Evolutionary conservation across 2,329 filamentous ascomycete genomes (phyloP).

Genomic region (Neonectria faginata): DNA sequence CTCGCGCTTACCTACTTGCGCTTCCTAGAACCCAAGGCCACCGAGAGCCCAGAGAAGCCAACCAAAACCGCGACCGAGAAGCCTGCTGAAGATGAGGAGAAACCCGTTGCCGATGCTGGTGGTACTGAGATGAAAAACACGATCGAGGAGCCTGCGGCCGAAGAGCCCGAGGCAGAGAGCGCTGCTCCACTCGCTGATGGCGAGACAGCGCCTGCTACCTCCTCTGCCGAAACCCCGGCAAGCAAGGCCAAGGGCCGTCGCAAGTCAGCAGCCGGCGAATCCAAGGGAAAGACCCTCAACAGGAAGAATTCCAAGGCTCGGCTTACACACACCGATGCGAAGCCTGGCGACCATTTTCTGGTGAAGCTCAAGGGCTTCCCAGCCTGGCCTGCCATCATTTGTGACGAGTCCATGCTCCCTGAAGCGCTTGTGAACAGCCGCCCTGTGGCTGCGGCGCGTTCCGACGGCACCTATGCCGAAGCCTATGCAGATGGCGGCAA

Average conservation of each 20-base stretch:
- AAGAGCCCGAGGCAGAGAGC: constrained; percentile 46
- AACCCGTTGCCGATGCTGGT: constrained; percentile 42
- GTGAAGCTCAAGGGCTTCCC: constrained; percentile 95
- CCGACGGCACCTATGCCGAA: constrained; percentile 88
- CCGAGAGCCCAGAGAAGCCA: constrained; percentile 47
- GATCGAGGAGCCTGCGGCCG: constrained; percentile 46
- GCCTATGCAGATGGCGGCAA: constrained; percentile 91
- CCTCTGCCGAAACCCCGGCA: constrained; percentile 46
- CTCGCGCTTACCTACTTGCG: constrained; percentile 45
- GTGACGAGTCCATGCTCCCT: constrained; percentile 94
- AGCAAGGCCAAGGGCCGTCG: constrained; percentile 67
- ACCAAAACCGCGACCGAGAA: constrained; percentile 48
- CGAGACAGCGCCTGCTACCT: constrained; percentile 43
- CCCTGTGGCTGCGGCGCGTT: constrained; percentile 83
- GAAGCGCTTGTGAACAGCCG: constrained; percentile 79
- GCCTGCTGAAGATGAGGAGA: constrained; percentile 43
- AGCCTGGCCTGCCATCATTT: constrained; percentile 93
- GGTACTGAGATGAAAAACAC: constrained; percentile 68
- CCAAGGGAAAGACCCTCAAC: constrained; percentile 83
- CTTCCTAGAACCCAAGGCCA: constrained; percentile 44
- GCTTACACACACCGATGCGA: constrained; percentile 78
- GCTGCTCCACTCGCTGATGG: constrained; percentile 42
- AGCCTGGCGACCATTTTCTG: constrained; percentile 92
- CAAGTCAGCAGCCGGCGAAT: constrained; percentile 77
- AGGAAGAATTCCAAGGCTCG: constrained; percentile 85